These are phyloP conservation scores for Pseudocercospora ulei DNA, from an alignment of 2,329 filamentous ascomycete genomes.

Conservation along the genomic window DNA sequence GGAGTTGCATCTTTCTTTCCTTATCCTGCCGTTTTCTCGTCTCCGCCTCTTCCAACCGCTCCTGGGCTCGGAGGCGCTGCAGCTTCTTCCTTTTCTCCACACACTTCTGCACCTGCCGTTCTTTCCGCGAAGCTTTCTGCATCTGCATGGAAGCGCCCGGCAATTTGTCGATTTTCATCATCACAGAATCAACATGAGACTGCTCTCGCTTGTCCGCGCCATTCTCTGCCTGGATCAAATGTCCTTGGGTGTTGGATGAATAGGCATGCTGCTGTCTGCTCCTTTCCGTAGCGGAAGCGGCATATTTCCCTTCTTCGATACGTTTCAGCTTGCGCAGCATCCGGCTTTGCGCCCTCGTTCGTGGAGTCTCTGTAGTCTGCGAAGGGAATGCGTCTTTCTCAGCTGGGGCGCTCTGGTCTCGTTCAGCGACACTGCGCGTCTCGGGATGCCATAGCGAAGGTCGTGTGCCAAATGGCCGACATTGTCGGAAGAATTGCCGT, in stretches of 20 bases:
- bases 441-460: conserved; percentile 12
- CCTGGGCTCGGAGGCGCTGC: conserved; percentile 1
- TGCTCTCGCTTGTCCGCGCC: too few relatives aligned
- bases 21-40: conserved; percentile 11
- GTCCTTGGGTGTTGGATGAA: not conserved
- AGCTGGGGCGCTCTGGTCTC: conserved; percentile 2
- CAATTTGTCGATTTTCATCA: conserved; percentile 23
- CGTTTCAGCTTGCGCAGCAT: conserved; percentile 18
- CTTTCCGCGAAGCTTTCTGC: conserved; percentile 8
- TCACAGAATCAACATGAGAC: conserved; percentile 16
- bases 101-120: conserved; percentile 9
- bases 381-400: not conserved
- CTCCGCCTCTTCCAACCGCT: conserved; percentile 3
- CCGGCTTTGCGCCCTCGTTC: conserved; percentile 10
- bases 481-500: conserved; percentile 15
- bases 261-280: not conserved
- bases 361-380: not conserved
- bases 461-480: conserved; percentile 14
- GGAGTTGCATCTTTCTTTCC: conserved; percentile 6
- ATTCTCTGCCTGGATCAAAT: not conserved
- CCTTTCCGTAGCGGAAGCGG: not conserved
- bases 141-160: conserved; percentile 14
- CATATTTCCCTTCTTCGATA: conserved; percentile 18
- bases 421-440: not conserved
- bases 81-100: conserved; percentile 11